Conservation (phyloP, 805 yeast species). For the Ogataea dorogensis region DNA sequence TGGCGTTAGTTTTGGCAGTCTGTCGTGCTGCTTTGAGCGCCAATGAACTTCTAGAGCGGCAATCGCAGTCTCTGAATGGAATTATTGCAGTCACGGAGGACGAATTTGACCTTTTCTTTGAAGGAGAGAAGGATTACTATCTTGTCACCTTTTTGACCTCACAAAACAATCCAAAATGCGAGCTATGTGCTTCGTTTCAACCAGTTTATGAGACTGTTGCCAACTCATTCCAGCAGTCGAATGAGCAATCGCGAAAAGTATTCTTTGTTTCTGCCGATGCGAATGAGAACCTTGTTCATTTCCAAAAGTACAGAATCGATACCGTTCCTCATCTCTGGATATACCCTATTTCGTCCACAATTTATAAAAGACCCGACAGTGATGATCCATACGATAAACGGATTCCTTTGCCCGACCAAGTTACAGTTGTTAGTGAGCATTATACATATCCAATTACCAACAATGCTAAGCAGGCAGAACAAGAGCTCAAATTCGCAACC, state of each 20-base stretch:
- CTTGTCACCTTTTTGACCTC: constrained; percentile 50
- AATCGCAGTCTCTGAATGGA: constrained; percentile 29
- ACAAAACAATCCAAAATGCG: constrained; percentile 43
- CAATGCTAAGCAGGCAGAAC: constrained; percentile 33
- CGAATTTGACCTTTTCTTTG: constrained; percentile 39
- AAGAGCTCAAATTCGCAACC: constrained; percentile 49
- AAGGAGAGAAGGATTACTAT: constrained; percentile 52
- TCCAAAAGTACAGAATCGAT: constrained; percentile 41
- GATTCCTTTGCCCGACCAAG: constrained; percentile 15
- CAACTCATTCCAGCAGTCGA: constrained; percentile 42
- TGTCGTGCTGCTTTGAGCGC: constrained; percentile 16
- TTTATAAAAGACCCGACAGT: constrained; percentile 34
- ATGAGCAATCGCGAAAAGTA: constrained; percentile 40
- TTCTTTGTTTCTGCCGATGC: constrained; percentile 55
- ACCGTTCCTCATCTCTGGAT: constrained; percentile 70
- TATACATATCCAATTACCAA: constrained; percentile 24
- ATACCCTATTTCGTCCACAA: constrained; percentile 39
- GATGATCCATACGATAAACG: constrained; percentile 26
- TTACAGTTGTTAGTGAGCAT: constrained; percentile 26
- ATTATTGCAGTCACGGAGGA: constrained; percentile 43
- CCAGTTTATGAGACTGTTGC: constrained; percentile 42
- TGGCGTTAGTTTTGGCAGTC: constrained; percentile 2
- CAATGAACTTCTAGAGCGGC: constrained; percentile 16
- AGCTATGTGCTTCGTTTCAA: constrained; percentile 44
- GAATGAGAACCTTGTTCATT: constrained; percentile 39